Evolutionary conservation across 768 basidiomycete genomes (phyloP).

Genomic region (Leucogyrophana mollusca): DNA sequence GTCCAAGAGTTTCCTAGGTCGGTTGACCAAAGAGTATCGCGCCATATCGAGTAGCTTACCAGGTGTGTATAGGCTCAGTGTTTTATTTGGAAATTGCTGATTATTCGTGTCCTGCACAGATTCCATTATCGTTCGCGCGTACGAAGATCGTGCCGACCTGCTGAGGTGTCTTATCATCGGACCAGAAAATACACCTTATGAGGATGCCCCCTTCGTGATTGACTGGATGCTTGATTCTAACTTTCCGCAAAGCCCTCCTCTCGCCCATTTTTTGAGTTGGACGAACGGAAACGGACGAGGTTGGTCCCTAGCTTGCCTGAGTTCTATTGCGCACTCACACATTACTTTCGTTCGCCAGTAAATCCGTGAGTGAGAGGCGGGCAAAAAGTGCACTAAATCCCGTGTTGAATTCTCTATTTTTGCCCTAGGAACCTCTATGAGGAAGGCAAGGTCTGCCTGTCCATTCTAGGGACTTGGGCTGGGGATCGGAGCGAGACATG

Average conservation of each 20-base stretch:
- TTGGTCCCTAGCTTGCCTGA: slow-evolving; percentile 29
- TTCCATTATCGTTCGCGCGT: slow-evolving; percentile 85
- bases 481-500: slow-evolving; percentile 88
- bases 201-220: slow-evolving; percentile 92
- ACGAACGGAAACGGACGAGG: slow-evolving; percentile 92
- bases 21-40: slow-evolving; percentile 83
- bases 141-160: slow-evolving; percentile 87
- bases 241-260: slow-evolving; percentile 80
- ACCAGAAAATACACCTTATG: slow-evolving; percentile 92
- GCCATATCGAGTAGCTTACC: slow-evolving; percentile 78
- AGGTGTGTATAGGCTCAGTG: slow-evolving; percentile 46
- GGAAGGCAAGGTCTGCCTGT: slow-evolving; percentile 92
- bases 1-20: slow-evolving; percentile 68
- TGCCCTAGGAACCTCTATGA: slow-evolving; percentile 79
- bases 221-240: slow-evolving; percentile 89
- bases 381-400: background rate
- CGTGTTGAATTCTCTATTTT: background rate
- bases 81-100: background rate
- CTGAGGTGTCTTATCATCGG: slow-evolving; percentile 88
- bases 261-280: slow-evolving; percentile 91
- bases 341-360: slow-evolving; percentile 36
- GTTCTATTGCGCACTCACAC: slow-evolving; percentile 4
- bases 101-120: slow-evolving; percentile 42
- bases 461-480: slow-evolving; percentile 89
- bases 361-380: slow-evolving; percentile 65